Evolutionary conservation across 2,329 filamentous ascomycete genomes (phyloP), one percentile per base, ranked within the genome.

Genomic region (Sclerotinia trifoliorum): DNA sequence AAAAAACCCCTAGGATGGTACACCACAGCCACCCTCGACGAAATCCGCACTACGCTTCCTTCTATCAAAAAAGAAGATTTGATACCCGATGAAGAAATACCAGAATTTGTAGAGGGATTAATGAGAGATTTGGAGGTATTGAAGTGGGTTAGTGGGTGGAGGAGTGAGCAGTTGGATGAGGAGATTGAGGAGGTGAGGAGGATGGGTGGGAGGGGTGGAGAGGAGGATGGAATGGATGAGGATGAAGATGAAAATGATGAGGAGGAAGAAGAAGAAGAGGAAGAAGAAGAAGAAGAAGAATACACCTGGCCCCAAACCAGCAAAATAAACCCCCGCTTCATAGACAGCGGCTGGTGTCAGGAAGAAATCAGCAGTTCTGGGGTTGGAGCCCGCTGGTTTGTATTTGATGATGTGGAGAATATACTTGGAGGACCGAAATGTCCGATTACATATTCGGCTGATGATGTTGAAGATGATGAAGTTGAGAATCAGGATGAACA

Each of bases 291-390:
- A 3, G 44, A 32, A 3, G 44, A 61, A 5, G 7, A 24, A 1
- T 63, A 39, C 19, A 21, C 6, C 7, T 63, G 60, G 60, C 29
- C 29, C 5, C 1, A 35, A 13, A 2, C 10, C 15, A 29, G 46
- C 1, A n/a, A 51, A 2, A 46, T 46, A 0, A 2, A 51, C 11
- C 60, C 60, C 1, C 7, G 15, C 1, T 63, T 13, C 21, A 17
- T 63, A 1, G 60, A 63, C 7, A 17, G 60, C 7, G 60, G 60
- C 5, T 63, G 60, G 60, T n/a, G 29, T 2, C 60, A 63, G 13
- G 46, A 51, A 13, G 60, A 63, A 13, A 32, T 26, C 1, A 63
- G 60, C 6, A 39, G 26, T 19, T 32, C 29, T 0, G 60, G 46
- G 0, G 5, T 51, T 0, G 46, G 60, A 4, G 2, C 10, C 0